Base-by-base conservation (phyloP, 306 rosid genomes). In the Gastrolobium bilobum region DNA sequence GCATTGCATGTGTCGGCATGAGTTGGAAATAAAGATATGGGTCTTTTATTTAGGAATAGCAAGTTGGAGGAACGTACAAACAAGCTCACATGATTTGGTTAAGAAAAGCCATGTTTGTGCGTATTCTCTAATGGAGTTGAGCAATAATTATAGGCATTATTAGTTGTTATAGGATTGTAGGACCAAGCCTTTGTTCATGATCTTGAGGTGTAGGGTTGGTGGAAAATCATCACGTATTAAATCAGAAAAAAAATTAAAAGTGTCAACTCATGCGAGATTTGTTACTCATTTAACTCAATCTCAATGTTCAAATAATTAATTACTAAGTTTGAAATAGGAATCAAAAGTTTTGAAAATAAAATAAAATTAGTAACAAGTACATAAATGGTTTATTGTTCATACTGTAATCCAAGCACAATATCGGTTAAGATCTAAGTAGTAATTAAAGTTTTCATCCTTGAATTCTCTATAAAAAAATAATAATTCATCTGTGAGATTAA, bases 51-150 rank as follows among this genome's bases (percentile, higher is more conserved):
- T 10, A 6, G n/a, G 56, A 73, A 51, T 67, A 59, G 81, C 63
- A 59, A 60, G 81, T 79, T 42, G 29, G 62, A 59, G n/a, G 74
- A 79, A 68, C 56, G 65, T 60, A 59, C 57, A 50, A 74, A 71
- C 79, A 79, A 29, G 26, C 0, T 39, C 70, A 75, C 73, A 71
- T 84, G 87, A 84, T 74, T 67, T 73, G 74, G 30, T 79, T 26
- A 66, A 59, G 64, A 51, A 42, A 79, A 83, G 73, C 73, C 72
- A 68, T 69, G 73, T 50, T 67, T 33, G 56, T 30, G 42, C 31
- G 20, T 63, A n/a, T 68, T 46, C 34, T 63, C 33, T 35, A 35
- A 4, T 42, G 53, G 39, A 33, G 7, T 63, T 52, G 50, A 71
- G 37, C 53, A 44, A 70, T 71, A 38, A 83, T 71, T 66, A 33